phyloP scores from a whole-genome alignment of 331 rosid species.

The Quercus lobata region DNA sequence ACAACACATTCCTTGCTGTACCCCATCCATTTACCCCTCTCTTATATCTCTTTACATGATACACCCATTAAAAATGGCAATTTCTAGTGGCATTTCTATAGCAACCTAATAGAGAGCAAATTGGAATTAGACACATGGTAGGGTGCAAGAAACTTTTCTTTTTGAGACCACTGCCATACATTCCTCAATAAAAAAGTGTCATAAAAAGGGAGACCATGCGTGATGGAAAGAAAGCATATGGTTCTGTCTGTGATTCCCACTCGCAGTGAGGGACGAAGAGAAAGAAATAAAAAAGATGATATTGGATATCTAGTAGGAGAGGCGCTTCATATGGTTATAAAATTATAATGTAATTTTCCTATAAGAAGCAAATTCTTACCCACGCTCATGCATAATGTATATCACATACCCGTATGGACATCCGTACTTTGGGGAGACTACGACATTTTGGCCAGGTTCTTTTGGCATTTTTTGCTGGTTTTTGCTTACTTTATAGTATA shows the following conservation, averaged over 20 bases:
- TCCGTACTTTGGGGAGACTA: conserved; percentile 8
- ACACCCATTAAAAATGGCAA: background rate
- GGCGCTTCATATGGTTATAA: background rate
- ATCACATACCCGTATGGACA: conserved; percentile 2
- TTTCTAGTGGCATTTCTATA: background rate
- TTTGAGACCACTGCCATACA: background rate
- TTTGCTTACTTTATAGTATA: background rate
- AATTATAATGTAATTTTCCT: background rate
- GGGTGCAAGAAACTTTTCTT: conserved; percentile 7
- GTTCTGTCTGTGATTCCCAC: conserved; percentile 50
- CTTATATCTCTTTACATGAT: no score
- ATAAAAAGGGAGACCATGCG: conserved; percentile 43
- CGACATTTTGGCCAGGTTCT: background rate
- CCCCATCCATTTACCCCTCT: no score
- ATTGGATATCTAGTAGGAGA: conserved; percentile 7
- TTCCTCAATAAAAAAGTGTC: conserved; percentile 31
- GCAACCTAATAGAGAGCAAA: conserved; percentile 5
- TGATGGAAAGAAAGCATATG: conserved; percentile 42
- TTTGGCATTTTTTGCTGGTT: conserved; percentile 2
- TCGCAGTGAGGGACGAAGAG: conserved; percentile 1
- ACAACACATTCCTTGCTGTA: no score
- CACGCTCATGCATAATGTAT: conserved; percentile 1
- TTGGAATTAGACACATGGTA: conserved; percentile 18
- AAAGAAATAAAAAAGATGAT: background rate
- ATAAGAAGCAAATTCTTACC: background rate